phyloP scores from a whole-genome alignment of 495 filamentous ascomycete genomes.

The Usnea hakonensis region DNA sequence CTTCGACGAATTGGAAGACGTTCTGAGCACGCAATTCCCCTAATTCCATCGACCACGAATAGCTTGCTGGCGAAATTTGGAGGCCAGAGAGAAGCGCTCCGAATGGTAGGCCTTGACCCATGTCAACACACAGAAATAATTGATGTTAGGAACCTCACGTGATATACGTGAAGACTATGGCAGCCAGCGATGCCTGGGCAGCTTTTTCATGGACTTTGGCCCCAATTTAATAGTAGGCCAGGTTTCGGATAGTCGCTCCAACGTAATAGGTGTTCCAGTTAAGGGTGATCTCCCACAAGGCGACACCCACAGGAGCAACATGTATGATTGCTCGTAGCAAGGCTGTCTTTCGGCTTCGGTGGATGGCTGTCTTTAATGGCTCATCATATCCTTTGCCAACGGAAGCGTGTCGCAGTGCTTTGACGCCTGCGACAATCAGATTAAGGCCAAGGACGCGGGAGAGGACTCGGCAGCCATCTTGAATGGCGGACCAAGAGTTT shows the following conservation, averaged over 20 bases:
- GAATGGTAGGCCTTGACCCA: constrained; percentile 18
- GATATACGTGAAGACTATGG: constrained; percentile 22
- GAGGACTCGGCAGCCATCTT: neutral
- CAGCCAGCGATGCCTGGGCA: constrained; percentile 22
- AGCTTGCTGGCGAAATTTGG: constrained; percentile 19
- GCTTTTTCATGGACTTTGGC: constrained; percentile 26
- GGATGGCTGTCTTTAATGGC: constrained; percentile 14
- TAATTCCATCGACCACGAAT: constrained; percentile 29
- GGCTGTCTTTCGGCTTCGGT: constrained; percentile 5
- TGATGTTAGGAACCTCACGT: neutral
- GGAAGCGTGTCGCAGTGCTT: constrained; percentile 2
- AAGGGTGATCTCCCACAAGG: constrained; percentile 17
- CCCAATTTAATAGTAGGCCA: constrained; percentile 23
- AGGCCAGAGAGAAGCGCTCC: constrained; percentile 23
- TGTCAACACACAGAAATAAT: neutral
- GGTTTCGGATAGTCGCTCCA: constrained; percentile 2
- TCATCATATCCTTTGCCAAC: constrained; percentile 11
- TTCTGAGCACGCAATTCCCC: constrained; percentile 11
- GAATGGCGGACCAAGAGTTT: neutral
- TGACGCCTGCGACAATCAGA: neutral
- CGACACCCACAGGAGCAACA: constrained; percentile 13
- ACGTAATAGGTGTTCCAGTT: constrained; percentile 20
- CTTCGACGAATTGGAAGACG: neutral
- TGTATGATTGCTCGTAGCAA: constrained; percentile 15
- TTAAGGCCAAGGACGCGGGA: constrained; percentile 12